A percentile compares a stretch with the other conserved stretches of the same genome.
Evolutionary conservation across 345 rosid genomes (phyloP).

Genomic region (Ceriops decandra): DNA sequence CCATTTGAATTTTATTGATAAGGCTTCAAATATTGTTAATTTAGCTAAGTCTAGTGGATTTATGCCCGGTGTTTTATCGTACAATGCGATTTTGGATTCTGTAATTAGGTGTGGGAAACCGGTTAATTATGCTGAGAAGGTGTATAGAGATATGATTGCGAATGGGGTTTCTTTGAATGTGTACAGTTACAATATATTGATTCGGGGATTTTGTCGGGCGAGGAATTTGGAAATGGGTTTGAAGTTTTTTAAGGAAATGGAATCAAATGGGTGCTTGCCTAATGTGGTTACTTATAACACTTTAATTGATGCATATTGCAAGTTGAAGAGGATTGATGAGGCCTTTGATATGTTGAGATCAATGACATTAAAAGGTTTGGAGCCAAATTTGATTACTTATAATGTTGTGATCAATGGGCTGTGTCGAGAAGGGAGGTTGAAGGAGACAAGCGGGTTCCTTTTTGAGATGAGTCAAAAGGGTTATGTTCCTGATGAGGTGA

Average conservation of each 20-base stretch:
- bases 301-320: slow-evolving; percentile 63
- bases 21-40: slow-evolving; percentile 54
- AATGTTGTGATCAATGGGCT: slow-evolving; percentile 74
- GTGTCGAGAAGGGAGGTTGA: slow-evolving; percentile 72
- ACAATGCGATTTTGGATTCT: slow-evolving; percentile 77
- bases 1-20: slow-evolving; percentile 48
- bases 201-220: slow-evolving; percentile 70
- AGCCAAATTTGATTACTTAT: slow-evolving; percentile 73
- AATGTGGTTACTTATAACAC: slow-evolving; percentile 90
- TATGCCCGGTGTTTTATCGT: slow-evolving; percentile 90
- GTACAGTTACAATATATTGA: slow-evolving; percentile 73
- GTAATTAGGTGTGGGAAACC: slow-evolving; percentile 52
- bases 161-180: slow-evolving; percentile 70
- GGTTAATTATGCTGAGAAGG: slow-evolving; percentile 48
- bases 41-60: slow-evolving; percentile 63
- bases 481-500: slow-evolving; percentile 66
- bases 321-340: slow-evolving; percentile 52
- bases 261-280: slow-evolving; percentile 59
- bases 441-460: slow-evolving; percentile 54
- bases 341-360: slow-evolving; percentile 48
- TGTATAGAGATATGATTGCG: slow-evolving; percentile 53
- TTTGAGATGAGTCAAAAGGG: slow-evolving; percentile 56
- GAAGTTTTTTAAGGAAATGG: slow-evolving; percentile 51
- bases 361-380: slow-evolving; percentile 61
- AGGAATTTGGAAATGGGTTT: slow-evolving; percentile 69